phyloP scores from a whole-genome alignment of 805 yeast genomes.

The Candida odintsovae region DNA sequence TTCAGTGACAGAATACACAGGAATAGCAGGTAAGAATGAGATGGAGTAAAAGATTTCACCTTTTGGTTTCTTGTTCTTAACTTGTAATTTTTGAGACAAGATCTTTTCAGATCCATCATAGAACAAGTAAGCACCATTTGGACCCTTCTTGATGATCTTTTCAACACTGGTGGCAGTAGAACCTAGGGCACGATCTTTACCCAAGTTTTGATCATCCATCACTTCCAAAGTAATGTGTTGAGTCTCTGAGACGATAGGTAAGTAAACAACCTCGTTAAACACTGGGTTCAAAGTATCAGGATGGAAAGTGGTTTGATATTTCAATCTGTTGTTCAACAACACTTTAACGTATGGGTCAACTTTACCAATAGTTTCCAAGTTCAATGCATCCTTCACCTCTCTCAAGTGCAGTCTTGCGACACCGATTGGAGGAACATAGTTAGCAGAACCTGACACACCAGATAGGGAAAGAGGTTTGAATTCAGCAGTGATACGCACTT shows the following conservation, averaged over 20 bases:
- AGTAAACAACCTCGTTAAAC: constrained; percentile 53
- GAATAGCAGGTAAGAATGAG: constrained; percentile 60
- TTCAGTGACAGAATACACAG: constrained; percentile 58
- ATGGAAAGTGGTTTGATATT: constrained; percentile 48
- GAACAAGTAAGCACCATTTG: constrained; percentile 40
- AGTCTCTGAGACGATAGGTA: constrained; percentile 56
- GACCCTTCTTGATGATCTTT: constrained; percentile 42
- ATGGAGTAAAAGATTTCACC: constrained; percentile 50
- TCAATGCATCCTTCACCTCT: constrained; percentile 44
- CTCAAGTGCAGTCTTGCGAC: constrained; percentile 55
- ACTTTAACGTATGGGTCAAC: constrained; percentile 72
- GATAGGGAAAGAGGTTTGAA: constrained; percentile 70
- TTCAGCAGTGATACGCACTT: constrained; percentile 45
- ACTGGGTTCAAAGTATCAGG: constrained; percentile 49
- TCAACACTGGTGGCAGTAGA: constrained; percentile 43
- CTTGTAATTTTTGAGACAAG: constrained; percentile 27
- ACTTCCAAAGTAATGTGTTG: constrained; percentile 55
- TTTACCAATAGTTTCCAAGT: constrained; percentile 62
- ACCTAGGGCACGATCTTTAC: constrained; percentile 63
- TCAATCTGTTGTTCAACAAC: constrained; percentile 49
- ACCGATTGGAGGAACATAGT: constrained; percentile 59
- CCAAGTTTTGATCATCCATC: constrained; percentile 61
- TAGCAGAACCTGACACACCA: constrained; percentile 39
- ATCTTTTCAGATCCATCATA: constrained; percentile 47
- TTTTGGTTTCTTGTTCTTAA: constrained; percentile 36